These are phyloP conservation scores for Pinus taeda DNA, from an alignment of 75 land plant genomes.

Conservation along the genomic window DNA sequence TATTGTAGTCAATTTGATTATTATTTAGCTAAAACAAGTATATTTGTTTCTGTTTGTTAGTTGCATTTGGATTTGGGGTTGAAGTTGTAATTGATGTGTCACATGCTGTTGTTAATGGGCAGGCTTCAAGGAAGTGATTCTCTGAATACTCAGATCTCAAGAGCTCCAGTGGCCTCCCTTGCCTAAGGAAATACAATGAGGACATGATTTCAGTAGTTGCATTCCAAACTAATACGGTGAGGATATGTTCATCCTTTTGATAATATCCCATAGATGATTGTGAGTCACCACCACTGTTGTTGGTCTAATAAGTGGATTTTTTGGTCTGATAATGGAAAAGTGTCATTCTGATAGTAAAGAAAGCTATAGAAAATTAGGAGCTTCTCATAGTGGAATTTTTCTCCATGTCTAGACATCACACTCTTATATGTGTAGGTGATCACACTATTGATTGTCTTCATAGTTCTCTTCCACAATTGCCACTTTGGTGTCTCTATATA, in stretches of 20 bases:
- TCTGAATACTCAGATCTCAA: conserved; percentile 63
- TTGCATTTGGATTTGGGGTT: neutral
- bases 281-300: neutral
- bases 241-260: conserved; percentile 1
- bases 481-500: neutral
- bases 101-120: neutral
- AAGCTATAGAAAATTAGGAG: too few relatives aligned
- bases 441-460: too few relatives aligned
- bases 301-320: neutral
- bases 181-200: conserved; percentile 38
- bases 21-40: neutral
- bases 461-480: neutral
- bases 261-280: neutral
- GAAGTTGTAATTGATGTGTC: neutral
- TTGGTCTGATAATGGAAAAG: neutral
- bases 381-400: too few relatives aligned
- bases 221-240: conserved; percentile 67
- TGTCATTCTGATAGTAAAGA: neutral
- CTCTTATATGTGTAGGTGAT: too few relatives aligned
- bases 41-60: neutral
- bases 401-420: too few relatives aligned
- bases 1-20: neutral
- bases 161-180: conserved; percentile 32
- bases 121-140: conserved; percentile 37
- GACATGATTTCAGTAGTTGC: conserved; percentile 50